Percentiles rank a stretch among this genome's conserved stretches.
phyloP scores from a whole-genome alignment of 106 monocot species.

The Narthecium ossifragum region DNA sequence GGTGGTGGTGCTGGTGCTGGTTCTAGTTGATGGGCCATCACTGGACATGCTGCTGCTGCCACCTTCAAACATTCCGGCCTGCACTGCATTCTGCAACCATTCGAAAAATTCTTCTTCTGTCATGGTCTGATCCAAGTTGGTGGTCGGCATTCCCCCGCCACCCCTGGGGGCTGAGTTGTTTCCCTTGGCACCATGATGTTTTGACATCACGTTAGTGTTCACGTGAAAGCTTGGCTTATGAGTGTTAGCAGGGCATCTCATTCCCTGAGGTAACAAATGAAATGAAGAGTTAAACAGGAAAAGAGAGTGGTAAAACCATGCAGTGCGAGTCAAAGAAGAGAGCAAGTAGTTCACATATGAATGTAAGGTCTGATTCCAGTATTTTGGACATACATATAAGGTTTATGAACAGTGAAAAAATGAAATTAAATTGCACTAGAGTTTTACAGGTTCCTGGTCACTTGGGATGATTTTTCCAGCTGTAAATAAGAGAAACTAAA shows the following conservation, averaged over 20 bases:
- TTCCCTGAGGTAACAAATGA: constrained; percentile 45
- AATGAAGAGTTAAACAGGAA: not conserved
- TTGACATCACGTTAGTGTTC: constrained; percentile 59
- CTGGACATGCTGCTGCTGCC: not conserved
- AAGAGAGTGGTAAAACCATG: no score
- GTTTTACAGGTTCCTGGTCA: no score
- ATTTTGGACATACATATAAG: no score
- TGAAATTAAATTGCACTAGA: no score
- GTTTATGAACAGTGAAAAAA: no score
- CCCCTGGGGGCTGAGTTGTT: constrained; percentile 29
- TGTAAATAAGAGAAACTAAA: no score
- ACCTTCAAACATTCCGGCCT: constrained; percentile 54
- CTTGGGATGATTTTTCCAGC: no score
- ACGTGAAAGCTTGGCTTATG: constrained; percentile 95
- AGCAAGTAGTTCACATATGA: no score
- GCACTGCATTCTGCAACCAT: constrained; percentile 77
- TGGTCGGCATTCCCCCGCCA: constrained; percentile 14
- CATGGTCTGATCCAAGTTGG: constrained; percentile 39
- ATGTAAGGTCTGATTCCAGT: no score
- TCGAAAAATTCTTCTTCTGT: constrained; percentile 78
- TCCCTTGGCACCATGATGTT: constrained; percentile 35
- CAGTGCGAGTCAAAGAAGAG: no score
- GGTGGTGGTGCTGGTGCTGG: constrained; percentile 14
- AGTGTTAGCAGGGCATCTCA: constrained; percentile 78
- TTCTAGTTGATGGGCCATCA: constrained; percentile 22